These are phyloP conservation scores for Trametes cubensis DNA, from an alignment of 768 basidiomycete species.

Conservation along the genomic window DNA sequence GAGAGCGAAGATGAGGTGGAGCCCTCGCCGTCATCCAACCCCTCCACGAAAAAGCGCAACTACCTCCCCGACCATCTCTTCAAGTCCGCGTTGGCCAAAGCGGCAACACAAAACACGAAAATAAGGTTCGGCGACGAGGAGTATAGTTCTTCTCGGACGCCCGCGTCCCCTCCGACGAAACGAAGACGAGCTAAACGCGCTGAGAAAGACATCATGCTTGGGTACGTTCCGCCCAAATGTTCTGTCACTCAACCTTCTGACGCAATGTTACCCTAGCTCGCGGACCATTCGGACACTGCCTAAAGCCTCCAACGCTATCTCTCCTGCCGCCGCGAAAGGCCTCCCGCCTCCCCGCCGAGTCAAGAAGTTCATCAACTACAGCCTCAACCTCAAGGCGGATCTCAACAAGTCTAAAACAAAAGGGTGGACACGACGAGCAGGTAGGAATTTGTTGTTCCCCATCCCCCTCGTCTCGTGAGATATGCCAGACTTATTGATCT, in stretches of 20 bases:
- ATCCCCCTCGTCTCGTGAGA: not conserved
- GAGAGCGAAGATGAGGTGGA: constrained; percentile 28
- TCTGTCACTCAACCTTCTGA: not conserved
- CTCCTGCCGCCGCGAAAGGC: constrained; percentile 43
- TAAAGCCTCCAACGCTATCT: constrained; percentile 27
- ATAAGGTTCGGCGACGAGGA: constrained; percentile 18
- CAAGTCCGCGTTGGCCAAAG: constrained; percentile 51
- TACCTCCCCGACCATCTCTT: constrained; percentile 73
- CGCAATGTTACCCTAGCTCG: constrained; percentile 41
- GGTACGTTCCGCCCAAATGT: constrained; percentile 42
- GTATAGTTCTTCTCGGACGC: constrained; percentile 30
- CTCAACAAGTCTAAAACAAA: constrained; percentile 40
- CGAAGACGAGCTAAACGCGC: constrained; percentile 31
- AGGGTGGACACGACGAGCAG: constrained; percentile 63
- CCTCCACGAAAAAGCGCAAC: constrained; percentile 34
- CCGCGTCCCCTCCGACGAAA: constrained; percentile 28
- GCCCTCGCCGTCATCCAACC: constrained; percentile 17
- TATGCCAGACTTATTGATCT: not conserved
- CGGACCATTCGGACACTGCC: constrained; percentile 56
- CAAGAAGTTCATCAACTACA: constrained; percentile 55
- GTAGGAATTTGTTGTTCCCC: constrained; percentile 44
- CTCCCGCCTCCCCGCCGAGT: constrained; percentile 49
- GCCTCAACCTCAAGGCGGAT: constrained; percentile 49
- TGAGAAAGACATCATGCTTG: constrained; percentile 56
- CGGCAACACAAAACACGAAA: constrained; percentile 18